Percentiles rank a stretch among this genome's conserved stretches.
phyloP scores from a whole-genome alignment of 1,139 yeast species.

The Pichia sp. region DNA sequence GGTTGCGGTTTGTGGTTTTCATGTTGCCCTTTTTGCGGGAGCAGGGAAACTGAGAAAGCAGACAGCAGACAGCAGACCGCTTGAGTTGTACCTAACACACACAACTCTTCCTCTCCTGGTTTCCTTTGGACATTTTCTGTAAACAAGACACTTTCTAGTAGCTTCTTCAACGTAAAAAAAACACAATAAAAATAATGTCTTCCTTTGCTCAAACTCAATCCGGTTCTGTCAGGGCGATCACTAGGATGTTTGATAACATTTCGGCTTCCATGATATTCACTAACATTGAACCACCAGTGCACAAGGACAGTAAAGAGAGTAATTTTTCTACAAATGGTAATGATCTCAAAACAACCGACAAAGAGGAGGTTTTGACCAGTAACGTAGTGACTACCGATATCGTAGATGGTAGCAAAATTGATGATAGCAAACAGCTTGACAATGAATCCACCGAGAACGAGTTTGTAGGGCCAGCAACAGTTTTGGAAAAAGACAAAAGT shows the following conservation, averaged over 20 bases:
- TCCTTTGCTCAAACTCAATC: slow-evolving; percentile 7
- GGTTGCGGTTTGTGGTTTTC: too few relatives aligned
- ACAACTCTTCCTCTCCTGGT: too few relatives aligned
- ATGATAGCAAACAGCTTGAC: not conserved
- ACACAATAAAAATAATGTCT: slow-evolving; percentile 1
- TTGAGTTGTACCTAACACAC: too few relatives aligned
- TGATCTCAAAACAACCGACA: not conserved
- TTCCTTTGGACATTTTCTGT: not conserved
- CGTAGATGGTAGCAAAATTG: not conserved
- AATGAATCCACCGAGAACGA: not conserved
- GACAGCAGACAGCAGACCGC: too few relatives aligned
- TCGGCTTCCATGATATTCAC: slow-evolving; percentile 2
- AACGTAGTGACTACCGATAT: not conserved
- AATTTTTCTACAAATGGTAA: not conserved
- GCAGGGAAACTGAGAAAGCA: too few relatives aligned
- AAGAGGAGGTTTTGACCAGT: not conserved
- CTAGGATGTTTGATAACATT: slow-evolving; percentile 5
- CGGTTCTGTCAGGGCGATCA: slow-evolving; percentile 1
- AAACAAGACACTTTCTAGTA: not conserved
- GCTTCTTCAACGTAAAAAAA: not conserved
- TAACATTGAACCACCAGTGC: not conserved
- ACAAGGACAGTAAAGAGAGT: not conserved
- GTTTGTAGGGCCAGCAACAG: not conserved
- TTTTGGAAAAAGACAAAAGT: not conserved
- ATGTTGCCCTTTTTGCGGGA: too few relatives aligned